A percentile compares a stretch with the other conserved stretches of the same genome.
Evolutionary conservation across 768 basidiomycete species (phyloP).

Genomic region (Rhodosporidiobolus odoratus): DNA sequence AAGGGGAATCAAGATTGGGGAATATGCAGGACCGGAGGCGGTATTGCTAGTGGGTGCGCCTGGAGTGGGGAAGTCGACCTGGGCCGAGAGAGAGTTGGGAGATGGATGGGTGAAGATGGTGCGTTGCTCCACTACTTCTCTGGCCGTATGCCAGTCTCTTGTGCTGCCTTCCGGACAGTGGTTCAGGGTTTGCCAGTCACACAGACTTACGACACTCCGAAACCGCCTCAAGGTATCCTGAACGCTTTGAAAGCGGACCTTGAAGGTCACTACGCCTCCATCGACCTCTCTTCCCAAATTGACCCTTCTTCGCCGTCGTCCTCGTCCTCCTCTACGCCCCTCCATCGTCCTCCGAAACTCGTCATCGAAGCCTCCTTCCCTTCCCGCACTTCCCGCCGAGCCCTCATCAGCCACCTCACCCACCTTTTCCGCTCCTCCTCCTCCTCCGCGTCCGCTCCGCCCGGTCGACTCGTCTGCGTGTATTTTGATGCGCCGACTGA

Average conservation of each 20-base stretch:
- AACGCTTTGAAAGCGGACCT: not conserved
- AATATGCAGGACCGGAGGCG: conserved; percentile 47
- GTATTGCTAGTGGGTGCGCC: conserved; percentile 62
- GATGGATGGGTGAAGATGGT: not conserved
- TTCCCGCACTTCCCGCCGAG: not conserved
- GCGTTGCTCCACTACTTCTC: not conserved
- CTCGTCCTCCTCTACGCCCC: not conserved
- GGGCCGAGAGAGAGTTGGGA: no score
- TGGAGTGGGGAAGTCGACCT: conserved; percentile 69
- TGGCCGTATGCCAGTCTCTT: not conserved
- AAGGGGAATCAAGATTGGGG: not conserved
- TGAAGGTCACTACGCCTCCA: not conserved
- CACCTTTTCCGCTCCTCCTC: not conserved
- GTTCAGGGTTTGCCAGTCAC: not conserved
- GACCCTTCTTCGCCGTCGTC: not conserved
- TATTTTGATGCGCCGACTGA: not conserved
- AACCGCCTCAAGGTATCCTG: not conserved
- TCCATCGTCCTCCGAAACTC: not conserved
- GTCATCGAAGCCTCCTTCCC: not conserved
- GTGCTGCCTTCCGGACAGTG: not conserved
- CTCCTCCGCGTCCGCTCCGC: not conserved
- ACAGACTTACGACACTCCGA: not conserved
- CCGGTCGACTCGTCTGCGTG: not conserved
- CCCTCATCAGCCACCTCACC: not conserved
- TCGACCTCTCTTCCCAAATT: not conserved